Base-by-base conservation (phyloP, 768 basidiomycete species). In the Boletus reticulatus region DNA sequence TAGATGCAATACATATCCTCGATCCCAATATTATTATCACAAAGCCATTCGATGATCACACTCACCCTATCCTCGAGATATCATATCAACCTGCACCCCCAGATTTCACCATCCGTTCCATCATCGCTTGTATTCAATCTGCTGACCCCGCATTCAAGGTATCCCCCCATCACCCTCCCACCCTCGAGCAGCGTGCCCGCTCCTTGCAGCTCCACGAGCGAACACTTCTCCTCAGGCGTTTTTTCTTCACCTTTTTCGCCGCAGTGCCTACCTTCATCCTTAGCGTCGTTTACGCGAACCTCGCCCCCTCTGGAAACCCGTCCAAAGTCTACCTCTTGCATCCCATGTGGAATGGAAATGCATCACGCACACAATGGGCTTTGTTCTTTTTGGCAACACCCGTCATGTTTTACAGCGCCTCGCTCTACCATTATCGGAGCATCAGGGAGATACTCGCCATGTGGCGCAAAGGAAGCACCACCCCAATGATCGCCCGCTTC, bases 201-300 rank as follows among this genome's bases (percentile, higher is more conserved):
- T 61, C 64, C 24, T 82, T 88, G 71, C 88, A 85, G 58, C 67
- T 67, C 19, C 77, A 66, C n/a, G 92, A 92, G 66, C 81, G 78
- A 54, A 72, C 69, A 3, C 62, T 69, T 0, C 72, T 92, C 3
- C 75, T 89, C 10, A 59, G 58, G 6, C 84, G 85, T 37, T 78
- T 90, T 7, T 31, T 80, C 11, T 77, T 87, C 50, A 76, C 88
- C 1, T 59, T 87, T 22, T 44, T 87, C 38, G 72, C 84, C 43
- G 84, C 87, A n/a, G 80, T 94, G 43, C 92, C 92, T 0, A 85
- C 89, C 0, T 88, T 94, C 67, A 73, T 93, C 56, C 83, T 94
- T 57, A 86, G 82, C 2, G 80, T 93, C 51, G 84, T 92, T 12
- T 90, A 83, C 62, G 89, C 88, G 87, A 80, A 77, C 31, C 73